Conservation (phyloP, 257 asterid genomes). For the Solanum clarkiae region DNA sequence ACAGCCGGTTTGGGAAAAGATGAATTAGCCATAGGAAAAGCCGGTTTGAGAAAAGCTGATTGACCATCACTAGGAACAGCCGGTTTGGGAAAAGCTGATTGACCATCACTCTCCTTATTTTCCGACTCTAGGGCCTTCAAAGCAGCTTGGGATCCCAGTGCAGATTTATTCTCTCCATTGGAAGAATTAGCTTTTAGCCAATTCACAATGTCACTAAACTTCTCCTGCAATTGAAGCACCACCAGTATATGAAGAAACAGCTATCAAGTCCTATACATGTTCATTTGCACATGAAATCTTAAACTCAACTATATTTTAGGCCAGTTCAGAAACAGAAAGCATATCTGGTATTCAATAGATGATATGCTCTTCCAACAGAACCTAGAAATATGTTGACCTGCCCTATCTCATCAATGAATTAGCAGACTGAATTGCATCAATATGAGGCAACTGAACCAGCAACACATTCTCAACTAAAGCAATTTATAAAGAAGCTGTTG, state of each 20-base stretch:
- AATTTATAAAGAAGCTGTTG: not conserved
- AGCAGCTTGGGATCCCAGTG: slow-evolving; percentile 1
- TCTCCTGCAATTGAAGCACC: slow-evolving; percentile 45
- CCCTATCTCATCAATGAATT: not conserved
- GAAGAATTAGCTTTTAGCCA: slow-evolving; percentile 68
- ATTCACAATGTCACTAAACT: slow-evolving; percentile 72
- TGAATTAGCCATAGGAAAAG: not conserved
- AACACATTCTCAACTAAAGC: not conserved
- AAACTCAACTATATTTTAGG: not conserved
- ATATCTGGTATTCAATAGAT: not conserved
- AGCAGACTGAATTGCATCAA: not conserved
- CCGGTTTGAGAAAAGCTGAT: not conserved
- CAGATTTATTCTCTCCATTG: slow-evolving; percentile 8
- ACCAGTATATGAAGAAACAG: not conserved
- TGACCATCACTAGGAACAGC: not conserved
- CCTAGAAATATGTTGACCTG: not conserved
- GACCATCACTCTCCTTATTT: not conserved
- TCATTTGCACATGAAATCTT: not conserved
- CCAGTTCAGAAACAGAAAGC: not conserved
- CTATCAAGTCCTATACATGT: not conserved
- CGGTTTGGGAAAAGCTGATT: not conserved
- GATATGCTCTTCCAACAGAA: not conserved
- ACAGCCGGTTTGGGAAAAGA: not conserved
- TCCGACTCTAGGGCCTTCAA: not conserved
- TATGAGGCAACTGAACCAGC: not conserved